Base-by-base conservation (phyloP, 371 early-diverging fungal species). In the Syncephalastrum contaminatum region DNA sequence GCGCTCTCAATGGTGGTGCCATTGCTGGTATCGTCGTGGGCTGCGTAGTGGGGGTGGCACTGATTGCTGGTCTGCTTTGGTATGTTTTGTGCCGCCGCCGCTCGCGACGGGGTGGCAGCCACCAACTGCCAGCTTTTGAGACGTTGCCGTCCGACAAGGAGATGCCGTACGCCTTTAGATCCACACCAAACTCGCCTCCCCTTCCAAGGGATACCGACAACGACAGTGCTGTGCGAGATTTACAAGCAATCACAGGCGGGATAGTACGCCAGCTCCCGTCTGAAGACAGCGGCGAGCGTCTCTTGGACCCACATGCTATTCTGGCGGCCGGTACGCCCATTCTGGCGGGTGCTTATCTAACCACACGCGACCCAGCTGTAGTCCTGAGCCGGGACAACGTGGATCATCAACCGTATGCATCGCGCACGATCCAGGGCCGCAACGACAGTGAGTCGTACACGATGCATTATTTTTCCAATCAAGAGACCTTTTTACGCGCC, bases 401-500 rank as follows among this genome's bases (percentile, higher is more conserved):
- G 15, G 22, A 53, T 1, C 22, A 27, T 4, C 19, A 43, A 43
- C 48, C 48, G 30, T 54, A 54, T 45, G 44, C 55, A 12, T 54
- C 39, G 15, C 54, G 60, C 25, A 40, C 25, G 13, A 43, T 60
- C 24, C 43, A 43, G 13, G 22, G 51, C 16, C 30, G 25, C 36
- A 36, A 22, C 27, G 25, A 40, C 6, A 15, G 39, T 18, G 21
- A 45, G 24, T 22, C 24, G 10, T 56, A 52, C 24, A 58, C 63
- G 16, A 21, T 63, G 6, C 63, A 63, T 51, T 63, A 58, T 18
- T 63, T 54, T 22, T 10, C 43, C 4, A 22, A 24, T 14, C 51
- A 20, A 30, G 43, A 41, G 54, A 41, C 42, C n/a, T 60, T 60
- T 43, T 15, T 60, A 10, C 50, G 51, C 4, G 54, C 49, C 40